phyloP scores from a whole-genome alignment of 208 protist species.

The Crithidia sp. region DNA sequence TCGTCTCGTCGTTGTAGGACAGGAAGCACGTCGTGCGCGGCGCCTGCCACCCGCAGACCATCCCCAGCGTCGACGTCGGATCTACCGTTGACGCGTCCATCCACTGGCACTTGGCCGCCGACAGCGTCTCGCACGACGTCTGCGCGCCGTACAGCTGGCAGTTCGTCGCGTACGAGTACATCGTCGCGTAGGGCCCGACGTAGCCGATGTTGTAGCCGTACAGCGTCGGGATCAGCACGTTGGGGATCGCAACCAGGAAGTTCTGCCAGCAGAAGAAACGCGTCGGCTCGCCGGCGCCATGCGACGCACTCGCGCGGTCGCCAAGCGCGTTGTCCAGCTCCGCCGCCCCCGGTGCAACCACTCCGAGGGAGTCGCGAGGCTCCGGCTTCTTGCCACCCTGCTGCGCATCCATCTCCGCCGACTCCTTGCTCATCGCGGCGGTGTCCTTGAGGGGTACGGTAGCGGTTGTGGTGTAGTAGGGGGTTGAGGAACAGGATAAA shows the following conservation, averaged over 20 bases:
- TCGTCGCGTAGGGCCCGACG: conserved; percentile 43
- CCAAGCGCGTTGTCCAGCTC: neutral
- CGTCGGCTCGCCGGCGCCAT: too few relatives aligned
- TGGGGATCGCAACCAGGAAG: too few relatives aligned
- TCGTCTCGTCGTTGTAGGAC: conserved; percentile 31
- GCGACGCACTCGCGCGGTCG: neutral
- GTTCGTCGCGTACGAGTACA: conserved; percentile 47
- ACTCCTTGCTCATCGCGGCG: conserved; percentile 1
- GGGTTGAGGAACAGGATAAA: too few relatives aligned
- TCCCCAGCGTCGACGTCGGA: conserved; percentile 9
- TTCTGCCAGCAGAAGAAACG: too few relatives aligned
- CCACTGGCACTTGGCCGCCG: conserved; percentile 33
- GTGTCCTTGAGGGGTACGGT: too few relatives aligned
- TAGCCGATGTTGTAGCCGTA: conserved; percentile 58
- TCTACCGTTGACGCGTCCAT: conserved; percentile 15
- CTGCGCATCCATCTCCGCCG: neutral
- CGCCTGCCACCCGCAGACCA: conserved; percentile 35
- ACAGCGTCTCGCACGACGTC: conserved; percentile 37
- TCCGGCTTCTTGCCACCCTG: conserved; percentile 2
- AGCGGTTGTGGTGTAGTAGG: too few relatives aligned
- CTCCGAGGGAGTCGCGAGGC: neutral
- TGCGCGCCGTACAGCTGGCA: conserved; percentile 46
- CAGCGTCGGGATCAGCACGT: conserved; percentile 1
- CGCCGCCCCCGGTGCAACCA: neutral
- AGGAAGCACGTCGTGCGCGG: conserved; percentile 41